Base-by-base conservation (phyloP, 2,329 filamentous ascomycete genomes). In the Endoconidiophora polonica region DNA sequence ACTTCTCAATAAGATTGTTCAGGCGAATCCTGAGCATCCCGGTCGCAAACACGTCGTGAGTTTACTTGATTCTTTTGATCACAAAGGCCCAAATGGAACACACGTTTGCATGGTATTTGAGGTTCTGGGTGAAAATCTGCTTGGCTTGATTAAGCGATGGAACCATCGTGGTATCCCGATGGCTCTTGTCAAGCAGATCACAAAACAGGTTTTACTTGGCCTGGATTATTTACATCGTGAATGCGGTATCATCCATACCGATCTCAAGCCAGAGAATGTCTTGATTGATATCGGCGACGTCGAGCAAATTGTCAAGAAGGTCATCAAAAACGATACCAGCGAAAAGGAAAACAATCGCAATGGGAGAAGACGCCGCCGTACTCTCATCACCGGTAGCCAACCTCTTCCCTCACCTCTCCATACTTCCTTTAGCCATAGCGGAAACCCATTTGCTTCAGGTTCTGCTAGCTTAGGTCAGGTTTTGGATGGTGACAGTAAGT, bases 61-160 rank as follows among this genome's bases (percentile, higher is more conserved):
- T 65, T 73, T 98, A 38, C 76, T 96, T 58, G 90, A 96, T 66
- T 94, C 86, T 0, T 98, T 98, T 64, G 90, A 95, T 63, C 91
- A 96, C 69, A 93, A 93, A 65, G 91, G 91, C 7, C 90, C 90
- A 41, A 93, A 98, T 61, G 91, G 91, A 44, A 83, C 86, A 47
- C 91, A 98, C 62, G 87, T 96, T 53, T 98, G 91, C 70, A 96
- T 98, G 90, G 91, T 98, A 5, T 98, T 98, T 59, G 91, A 98
- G 65, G 91, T 98, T 3, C 68, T 98, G 51, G 91, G 91, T 49
- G 88, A 96, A 73, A 96, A 96, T 62, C 67, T 96, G 56, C 69
- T 96, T 48, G 90, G 91, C 23, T 68, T 98, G 62, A 95, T 98
- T 72, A 96, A 96, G 76, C 81, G 86, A 59, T 96, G 90, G 88